phyloP scores from a whole-genome alignment of 148 eudicot genomes.

The Camellia japonica region DNA sequence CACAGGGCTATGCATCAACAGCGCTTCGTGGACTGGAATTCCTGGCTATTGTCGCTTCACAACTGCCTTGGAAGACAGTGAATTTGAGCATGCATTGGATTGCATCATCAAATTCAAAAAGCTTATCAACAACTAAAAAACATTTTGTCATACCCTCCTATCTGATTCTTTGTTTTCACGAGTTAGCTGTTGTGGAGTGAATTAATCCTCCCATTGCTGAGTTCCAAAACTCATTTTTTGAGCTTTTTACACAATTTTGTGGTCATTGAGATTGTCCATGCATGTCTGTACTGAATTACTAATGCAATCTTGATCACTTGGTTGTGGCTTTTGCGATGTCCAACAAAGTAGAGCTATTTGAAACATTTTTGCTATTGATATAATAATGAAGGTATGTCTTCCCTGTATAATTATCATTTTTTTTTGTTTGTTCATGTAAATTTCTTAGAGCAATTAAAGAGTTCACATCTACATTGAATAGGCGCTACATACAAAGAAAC shows the following conservation, averaged over 20 bases:
- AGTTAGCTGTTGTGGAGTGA: slow-evolving; percentile 11
- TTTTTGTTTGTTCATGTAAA: too few species aligned
- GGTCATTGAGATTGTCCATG: neutral
- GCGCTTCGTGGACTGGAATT: slow-evolving; percentile 85
- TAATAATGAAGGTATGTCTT: too few species aligned
- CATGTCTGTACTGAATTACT: neutral
- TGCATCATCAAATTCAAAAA: slow-evolving; percentile 59
- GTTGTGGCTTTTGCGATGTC: neutral
- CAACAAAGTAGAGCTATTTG: neutral
- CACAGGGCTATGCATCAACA: slow-evolving; percentile 82
- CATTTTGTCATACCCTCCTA: neutral
- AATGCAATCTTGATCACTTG: neutral
- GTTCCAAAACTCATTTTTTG: neutral
- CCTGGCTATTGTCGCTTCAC: slow-evolving; percentile 85
- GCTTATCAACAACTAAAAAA: slow-evolving; percentile 29
- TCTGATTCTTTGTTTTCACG: slow-evolving; percentile 2
- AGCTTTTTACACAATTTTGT: neutral
- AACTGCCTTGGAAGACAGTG: slow-evolving; percentile 67
- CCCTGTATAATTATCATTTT: neutral
- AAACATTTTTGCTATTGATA: neutral
- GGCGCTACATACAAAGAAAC: too few species aligned
- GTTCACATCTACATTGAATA: too few species aligned
- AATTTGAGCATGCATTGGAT: slow-evolving; percentile 68
- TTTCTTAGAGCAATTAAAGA: too few species aligned
- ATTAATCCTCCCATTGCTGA: neutral